Percentiles rank a stretch among this genome's conserved stretches.
These are phyloP conservation scores for Pythium folliculosum DNA, from an alignment of 352 stramenopile species.

Conservation along the genomic window DNA sequence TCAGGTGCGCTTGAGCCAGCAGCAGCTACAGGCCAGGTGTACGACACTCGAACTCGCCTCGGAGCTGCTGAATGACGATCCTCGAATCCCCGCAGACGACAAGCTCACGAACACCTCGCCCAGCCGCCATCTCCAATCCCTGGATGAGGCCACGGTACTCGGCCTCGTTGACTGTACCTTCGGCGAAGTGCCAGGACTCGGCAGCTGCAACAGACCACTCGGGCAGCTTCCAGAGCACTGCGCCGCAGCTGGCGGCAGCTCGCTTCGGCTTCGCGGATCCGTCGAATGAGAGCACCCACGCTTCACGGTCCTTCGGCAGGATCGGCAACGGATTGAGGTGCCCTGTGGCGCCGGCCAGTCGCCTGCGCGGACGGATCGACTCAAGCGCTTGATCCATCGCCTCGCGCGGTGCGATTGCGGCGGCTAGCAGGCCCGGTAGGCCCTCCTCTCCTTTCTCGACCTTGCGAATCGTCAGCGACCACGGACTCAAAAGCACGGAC, in stretches of 20 bases:
- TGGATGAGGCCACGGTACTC: slow-evolving; percentile 19
- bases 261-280: slow-evolving; percentile 19
- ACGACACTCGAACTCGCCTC: slow-evolving; percentile 26
- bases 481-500: slow-evolving; percentile 14
- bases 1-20: not conserved
- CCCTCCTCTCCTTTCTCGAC: slow-evolving; percentile 13
- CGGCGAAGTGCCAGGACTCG: slow-evolving; percentile 4
- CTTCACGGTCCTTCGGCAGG: not conserved
- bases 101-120: not conserved
- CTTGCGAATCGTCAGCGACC: slow-evolving; percentile 10
- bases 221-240: slow-evolving; percentile 12
- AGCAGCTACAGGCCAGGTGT: slow-evolving; percentile 15
- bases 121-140: not conserved
- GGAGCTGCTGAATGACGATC: slow-evolving; percentile 20
- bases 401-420: slow-evolving; percentile 9
- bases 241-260: slow-evolving; percentile 5
- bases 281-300: slow-evolving; percentile 20
- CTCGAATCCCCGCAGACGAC: slow-evolving; percentile 26
- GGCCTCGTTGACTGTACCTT: slow-evolving; percentile 24
- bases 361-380: slow-evolving; percentile 14
- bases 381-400: slow-evolving; percentile 10
- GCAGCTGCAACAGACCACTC: slow-evolving; percentile 3
- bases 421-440: slow-evolving; percentile 5
- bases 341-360: not conserved
- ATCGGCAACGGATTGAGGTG: not conserved